Base-by-base conservation (phyloP, 2,329 filamentous ascomycete genomes). In the Fusarium illudens region DNA sequence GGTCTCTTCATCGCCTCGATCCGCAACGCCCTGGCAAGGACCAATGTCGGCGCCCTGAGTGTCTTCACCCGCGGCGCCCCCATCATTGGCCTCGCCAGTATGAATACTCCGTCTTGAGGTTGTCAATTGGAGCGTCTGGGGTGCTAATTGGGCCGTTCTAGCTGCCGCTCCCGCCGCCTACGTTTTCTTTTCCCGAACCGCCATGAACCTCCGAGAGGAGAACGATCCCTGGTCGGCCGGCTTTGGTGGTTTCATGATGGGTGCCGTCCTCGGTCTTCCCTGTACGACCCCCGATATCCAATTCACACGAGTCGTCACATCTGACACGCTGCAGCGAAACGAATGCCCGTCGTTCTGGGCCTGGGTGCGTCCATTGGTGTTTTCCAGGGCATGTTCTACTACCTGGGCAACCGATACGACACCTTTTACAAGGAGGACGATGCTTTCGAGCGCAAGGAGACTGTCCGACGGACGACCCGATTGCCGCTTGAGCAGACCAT, bases 191-290 rank as follows among this genome's bases (percentile, higher is more conserved):
- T 90, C 87, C 73, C 87, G 86, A 72, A 91, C 92, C 51, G 86
- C 91, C 46, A 92, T 93, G 79, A 97, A 97, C 82, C 83, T 97
- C 70, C 90, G 94, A 75, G 86, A 94, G 80, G 93, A 91, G 82
- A 88, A 97, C 62, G 94, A 97, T 77, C 83, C 85, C 70, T 90
- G 87, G 82, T 96, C 94, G 79, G 83, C 89, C 58, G 87, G 88
- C 37, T 83, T 94, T 65, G 93, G 90, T 70, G 93, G 93, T 58
- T 93, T 96, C 79, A 83, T 92, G 52, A 89, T 87, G 51, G 94
- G 94, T 69, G 84, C 89, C 42, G 84, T 93, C 56, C 75, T 94
- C 46, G 94, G 93, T 57, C 78, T 96, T 61, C 84, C 85, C 74
- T 86, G 94, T 97, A 86, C 61, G 88, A 75, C 51, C n/a, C 65